These are phyloP conservation scores for Oleoguttula mirabilis DNA, from an alignment of 495 filamentous ascomycete species.

Conservation along the genomic window DNA sequence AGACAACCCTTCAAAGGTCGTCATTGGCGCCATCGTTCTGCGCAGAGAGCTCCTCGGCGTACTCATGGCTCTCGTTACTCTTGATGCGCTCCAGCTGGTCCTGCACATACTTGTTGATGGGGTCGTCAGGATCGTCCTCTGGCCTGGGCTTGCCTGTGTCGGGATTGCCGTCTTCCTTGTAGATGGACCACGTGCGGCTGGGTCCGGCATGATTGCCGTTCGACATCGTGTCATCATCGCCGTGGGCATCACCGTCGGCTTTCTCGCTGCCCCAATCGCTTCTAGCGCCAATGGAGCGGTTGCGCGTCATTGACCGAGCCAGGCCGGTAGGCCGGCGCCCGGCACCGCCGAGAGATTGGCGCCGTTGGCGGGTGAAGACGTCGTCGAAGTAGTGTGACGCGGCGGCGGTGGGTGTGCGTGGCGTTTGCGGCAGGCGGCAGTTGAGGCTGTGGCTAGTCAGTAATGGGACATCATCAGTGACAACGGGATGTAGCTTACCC, in stretches of 20 bases:
- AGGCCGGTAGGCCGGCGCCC: slow-evolving; percentile 30
- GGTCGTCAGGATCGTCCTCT: slow-evolving; percentile 27
- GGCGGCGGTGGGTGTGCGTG: slow-evolving; percentile 67
- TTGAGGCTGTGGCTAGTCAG: slow-evolving; percentile 46
- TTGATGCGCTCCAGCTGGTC: slow-evolving; percentile 29
- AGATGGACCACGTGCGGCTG: slow-evolving; percentile 17
- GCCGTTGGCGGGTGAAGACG: slow-evolving; percentile 51
- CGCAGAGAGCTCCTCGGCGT: slow-evolving; percentile 28
- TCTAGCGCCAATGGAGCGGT: slow-evolving; percentile 72
- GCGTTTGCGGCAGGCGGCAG: slow-evolving; percentile 87
- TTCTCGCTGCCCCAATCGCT: slow-evolving; percentile 59
- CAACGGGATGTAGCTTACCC: slow-evolving; percentile 44
- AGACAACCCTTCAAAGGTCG: slow-evolving; percentile 1
- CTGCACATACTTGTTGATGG: slow-evolving; percentile 29
- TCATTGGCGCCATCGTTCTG: slow-evolving; percentile 21
- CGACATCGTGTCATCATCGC: slow-evolving; percentile 15
- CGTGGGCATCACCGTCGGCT: slow-evolving; percentile 35
- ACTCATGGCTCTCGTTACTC: slow-evolving; percentile 19
- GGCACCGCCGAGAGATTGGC: slow-evolving; percentile 21
- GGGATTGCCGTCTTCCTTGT: slow-evolving; percentile 11
- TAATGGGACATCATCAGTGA: slow-evolving; percentile 8
- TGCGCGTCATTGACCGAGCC: slow-evolving; percentile 71
- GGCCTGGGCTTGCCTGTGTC: slow-evolving; percentile 22
- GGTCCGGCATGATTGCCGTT: slow-evolving; percentile 6
- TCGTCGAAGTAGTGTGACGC: slow-evolving; percentile 94